A percentile compares a stretch with the other conserved stretches of the same genome.
Conservation (phyloP, 2,329 filamentous ascomycete species). For the Fonsecaea monophora region DNA sequence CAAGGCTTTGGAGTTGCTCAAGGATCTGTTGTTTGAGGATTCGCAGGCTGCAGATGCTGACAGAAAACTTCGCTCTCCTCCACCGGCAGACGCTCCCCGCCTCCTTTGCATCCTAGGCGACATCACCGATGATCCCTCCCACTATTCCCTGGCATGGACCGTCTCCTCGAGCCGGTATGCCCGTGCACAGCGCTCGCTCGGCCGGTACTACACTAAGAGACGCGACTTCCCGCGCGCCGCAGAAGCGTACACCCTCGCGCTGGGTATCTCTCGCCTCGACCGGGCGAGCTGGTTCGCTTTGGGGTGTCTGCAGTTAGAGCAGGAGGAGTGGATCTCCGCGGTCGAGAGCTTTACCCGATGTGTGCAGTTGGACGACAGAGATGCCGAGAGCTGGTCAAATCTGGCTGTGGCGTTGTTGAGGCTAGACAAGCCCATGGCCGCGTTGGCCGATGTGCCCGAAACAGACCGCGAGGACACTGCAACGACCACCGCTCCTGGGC, state of each 20-base stretch:
- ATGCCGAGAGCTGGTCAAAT: slow-evolving; percentile 94
- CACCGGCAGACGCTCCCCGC: slow-evolving; percentile 77
- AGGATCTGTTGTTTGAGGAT: slow-evolving; percentile 75
- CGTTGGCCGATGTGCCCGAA: background rate
- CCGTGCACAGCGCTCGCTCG: slow-evolving; percentile 85
- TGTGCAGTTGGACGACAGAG: slow-evolving; percentile 83
- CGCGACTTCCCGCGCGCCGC: slow-evolving; percentile 73
- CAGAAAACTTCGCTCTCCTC: slow-evolving; percentile 64
- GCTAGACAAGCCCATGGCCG: slow-evolving; percentile 42
- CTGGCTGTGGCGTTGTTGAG: slow-evolving; percentile 81
- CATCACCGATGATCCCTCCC: slow-evolving; percentile 75
- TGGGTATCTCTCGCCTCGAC: slow-evolving; percentile 80
- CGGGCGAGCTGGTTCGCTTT: slow-evolving; percentile 86
- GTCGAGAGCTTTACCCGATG: slow-evolving; percentile 82
- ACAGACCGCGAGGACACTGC: background rate
- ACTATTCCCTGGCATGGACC: slow-evolving; percentile 85
- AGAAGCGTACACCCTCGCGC: slow-evolving; percentile 77
- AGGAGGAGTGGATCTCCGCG: slow-evolving; percentile 77
- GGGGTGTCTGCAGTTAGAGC: slow-evolving; percentile 83
- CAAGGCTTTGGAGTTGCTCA: slow-evolving; percentile 77
- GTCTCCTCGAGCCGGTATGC: slow-evolving; percentile 82
- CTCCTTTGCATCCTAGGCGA: slow-evolving; percentile 94
- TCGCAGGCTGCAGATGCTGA: slow-evolving; percentile 54
- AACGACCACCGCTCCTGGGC: slow-evolving; percentile 42
- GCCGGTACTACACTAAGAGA: slow-evolving; percentile 73